A percentile compares a stretch with the other conserved stretches of the same genome.
Evolutionary conservation across 2,329 filamentous ascomycete genomes (phyloP).

Genomic region (Orbilia quercus): DNA sequence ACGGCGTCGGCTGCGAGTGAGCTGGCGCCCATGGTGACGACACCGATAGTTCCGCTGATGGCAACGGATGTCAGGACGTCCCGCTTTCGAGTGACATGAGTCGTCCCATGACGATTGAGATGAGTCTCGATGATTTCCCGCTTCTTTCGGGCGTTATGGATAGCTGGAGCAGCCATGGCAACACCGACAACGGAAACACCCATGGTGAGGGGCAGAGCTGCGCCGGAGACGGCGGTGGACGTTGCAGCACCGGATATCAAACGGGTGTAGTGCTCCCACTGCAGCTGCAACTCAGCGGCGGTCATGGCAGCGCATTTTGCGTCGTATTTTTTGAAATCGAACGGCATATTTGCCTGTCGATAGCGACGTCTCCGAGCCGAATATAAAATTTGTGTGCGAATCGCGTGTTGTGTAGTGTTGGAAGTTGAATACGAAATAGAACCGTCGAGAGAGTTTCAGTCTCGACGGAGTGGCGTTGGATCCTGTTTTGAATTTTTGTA

Average conservation of each 20-base stretch:
- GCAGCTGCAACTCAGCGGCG: conserved; percentile 63
- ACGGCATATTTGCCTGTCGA: conserved; percentile 61
- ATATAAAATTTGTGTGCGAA: too few relatives aligned
- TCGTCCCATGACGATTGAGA: conserved; percentile 61
- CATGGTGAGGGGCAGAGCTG: conserved; percentile 63
- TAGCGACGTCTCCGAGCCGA: too few relatives aligned
- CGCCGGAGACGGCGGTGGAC: conserved; percentile 63
- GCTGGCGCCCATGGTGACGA: conserved; percentile 63
- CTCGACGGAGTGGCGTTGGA: too few relatives aligned
- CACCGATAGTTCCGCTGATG: conserved; percentile 62
- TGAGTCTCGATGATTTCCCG: conserved; percentile 64
- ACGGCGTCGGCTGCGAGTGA: conserved; percentile 62
- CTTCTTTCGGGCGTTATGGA: conserved; percentile 65
- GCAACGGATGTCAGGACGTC: conserved; percentile 64
- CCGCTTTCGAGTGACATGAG: conserved; percentile 64
- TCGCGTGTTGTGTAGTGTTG: too few relatives aligned
- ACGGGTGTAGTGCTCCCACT: conserved; percentile 66
- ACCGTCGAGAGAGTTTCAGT: too few relatives aligned
- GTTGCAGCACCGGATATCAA: conserved; percentile 64
- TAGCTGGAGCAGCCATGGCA: conserved; percentile 63
- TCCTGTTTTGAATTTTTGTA: too few relatives aligned
- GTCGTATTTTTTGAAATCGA: conserved; percentile 64
- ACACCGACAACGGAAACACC: conserved; percentile 64
- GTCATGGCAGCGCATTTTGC: conserved; percentile 63
- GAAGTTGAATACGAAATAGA: too few relatives aligned